Conservation (phyloP, 1,139 yeast genomes). For the Hansenula sp. region DNA sequence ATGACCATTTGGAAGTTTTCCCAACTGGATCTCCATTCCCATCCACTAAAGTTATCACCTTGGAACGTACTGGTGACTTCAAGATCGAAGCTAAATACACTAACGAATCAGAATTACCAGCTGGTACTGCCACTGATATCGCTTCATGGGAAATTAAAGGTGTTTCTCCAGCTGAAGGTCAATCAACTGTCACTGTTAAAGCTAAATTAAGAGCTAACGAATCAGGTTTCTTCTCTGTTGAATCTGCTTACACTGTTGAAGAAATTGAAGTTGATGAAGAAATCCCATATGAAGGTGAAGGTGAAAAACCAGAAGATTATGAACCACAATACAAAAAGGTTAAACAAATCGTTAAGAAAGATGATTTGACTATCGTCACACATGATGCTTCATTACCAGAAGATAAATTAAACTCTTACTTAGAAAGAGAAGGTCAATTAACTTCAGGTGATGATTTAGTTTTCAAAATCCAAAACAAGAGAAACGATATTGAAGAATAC, state of each 20-base stretch:
- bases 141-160: conserved; percentile 88
- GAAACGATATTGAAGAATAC: conserved; percentile 97
- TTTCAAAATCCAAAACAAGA: conserved; percentile 98
- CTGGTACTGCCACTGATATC: conserved; percentile 58
- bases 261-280: conserved; percentile 89
- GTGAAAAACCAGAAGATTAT: conserved; percentile 66
- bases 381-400: conserved; percentile 65
- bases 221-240: conserved; percentile 91
- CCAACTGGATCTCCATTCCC: conserved; percentile 93
- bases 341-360: conserved; percentile 91
- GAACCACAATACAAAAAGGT: conserved; percentile 90
- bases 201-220: conserved; percentile 96
- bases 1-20: conserved; percentile 93
- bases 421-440: conserved; percentile 83
- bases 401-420: conserved; percentile 49
- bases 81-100: conserved; percentile 85
- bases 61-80: conserved; percentile 89
- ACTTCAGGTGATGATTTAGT: conserved; percentile 90
- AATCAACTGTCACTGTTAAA: conserved; percentile 79
- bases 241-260: conserved; percentile 92
- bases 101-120: conserved; percentile 66
- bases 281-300: conserved; percentile 57
- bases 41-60: conserved; percentile 89
- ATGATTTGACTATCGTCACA: conserved; percentile 58
- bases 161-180: conserved; percentile 73